Base-by-base conservation (phyloP, 1,284 basidiomycete genomes). In the Ceratobasidium sp. region DNA sequence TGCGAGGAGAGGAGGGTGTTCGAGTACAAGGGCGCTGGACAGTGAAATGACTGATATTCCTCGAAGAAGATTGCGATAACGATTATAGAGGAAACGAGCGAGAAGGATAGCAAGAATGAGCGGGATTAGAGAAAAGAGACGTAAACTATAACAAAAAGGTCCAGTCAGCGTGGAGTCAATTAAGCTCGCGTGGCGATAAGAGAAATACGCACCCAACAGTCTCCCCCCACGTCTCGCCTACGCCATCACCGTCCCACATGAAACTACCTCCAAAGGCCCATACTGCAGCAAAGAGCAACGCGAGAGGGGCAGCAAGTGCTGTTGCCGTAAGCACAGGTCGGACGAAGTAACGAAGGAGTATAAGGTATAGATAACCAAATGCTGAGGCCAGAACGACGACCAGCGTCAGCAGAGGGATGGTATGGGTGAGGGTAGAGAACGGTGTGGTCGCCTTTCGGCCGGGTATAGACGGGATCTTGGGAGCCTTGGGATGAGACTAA, bases 231-330 rank as follows among this genome's bases (percentile, higher is more conserved):
- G 92, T 92, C 23, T 85, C 84, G 42, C 91, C 91, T 78, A 90
- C 91, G 42, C 87, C 86, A 77, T 90, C 88, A 15, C 87, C 90
- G 79, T 93, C 91, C 87, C 93, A 93, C 88, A 96, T 94, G 82
- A 97, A 97, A 82, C 94, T 96, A 42, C 94, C 96, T 9, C 93
- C 89, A 81, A 97, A 94, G 1, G 95, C 94, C 93, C 95, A 96
- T 76, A 95, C 85, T 20, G 95, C 92, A 68, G 93, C 95, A 62
- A 96, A 86, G 81, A 94, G 90, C 42, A 97, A 87, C 0, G 93
- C 93, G 59, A 91, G 90, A 17, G 96, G 96, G 42, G 96, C 91
- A 81, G 93, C 92, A 28, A 94, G 88, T 1, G 92, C 92, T 0
- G 95, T 96, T 3, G 89, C 90, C 26, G 94, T 85, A 84, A 97